Base-by-base conservation (phyloP, 2,329 filamentous ascomycete genomes). In the Fusarium domesticum region DNA sequence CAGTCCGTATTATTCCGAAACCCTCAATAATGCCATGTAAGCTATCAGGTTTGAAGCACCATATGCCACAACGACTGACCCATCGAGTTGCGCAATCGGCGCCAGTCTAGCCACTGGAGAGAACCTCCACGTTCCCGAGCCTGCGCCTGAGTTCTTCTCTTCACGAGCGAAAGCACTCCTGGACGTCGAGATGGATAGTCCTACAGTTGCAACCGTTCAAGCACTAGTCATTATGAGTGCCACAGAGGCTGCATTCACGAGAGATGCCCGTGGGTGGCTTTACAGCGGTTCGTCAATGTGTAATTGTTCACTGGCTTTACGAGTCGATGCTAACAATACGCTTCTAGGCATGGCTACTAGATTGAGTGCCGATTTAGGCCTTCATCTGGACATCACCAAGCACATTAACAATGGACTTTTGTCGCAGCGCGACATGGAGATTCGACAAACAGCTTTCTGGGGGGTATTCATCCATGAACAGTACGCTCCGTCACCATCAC, bases 11-110 rank as follows among this genome's bases (percentile, higher is more conserved):
- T 63, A 59, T 35, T 62, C 59, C 0, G 59, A 63, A 20, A 50
- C 60, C 1, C 39, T 63, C 6, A 55, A 50, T 1, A 63, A 61
- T 14, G 54, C 60, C 18, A 60, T 63, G 60, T 57, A 10, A 43
- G 58, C 47, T n/a, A n/a, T n/a, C n/a, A n/a, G n/a, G 14, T 5
- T 15, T 15, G n/a, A 8, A 31, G 19, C 6, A 2, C 4, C 10
- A n/a, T n/a, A n/a, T n/a, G n/a, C n/a, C n/a, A n/a, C n/a, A n/a
- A n/a, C n/a, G n/a, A n/a, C n/a, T n/a, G n/a, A n/a, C n/a, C n/a
- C n/a, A n/a, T 71, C n/a, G 69, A 71, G 42, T 57, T 66, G 15
- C 61, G 67, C 10, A 69, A 71, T 39, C 69, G 71, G 37, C 68
- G 69, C n/a, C n/a, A n/a, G n/a, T n/a, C n/a, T n/a, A n/a, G n/a